Evolutionary conservation across 306 rosid genomes (phyloP), one percentile per base, ranked within the genome.

Genomic region (Trifolium repens): DNA sequence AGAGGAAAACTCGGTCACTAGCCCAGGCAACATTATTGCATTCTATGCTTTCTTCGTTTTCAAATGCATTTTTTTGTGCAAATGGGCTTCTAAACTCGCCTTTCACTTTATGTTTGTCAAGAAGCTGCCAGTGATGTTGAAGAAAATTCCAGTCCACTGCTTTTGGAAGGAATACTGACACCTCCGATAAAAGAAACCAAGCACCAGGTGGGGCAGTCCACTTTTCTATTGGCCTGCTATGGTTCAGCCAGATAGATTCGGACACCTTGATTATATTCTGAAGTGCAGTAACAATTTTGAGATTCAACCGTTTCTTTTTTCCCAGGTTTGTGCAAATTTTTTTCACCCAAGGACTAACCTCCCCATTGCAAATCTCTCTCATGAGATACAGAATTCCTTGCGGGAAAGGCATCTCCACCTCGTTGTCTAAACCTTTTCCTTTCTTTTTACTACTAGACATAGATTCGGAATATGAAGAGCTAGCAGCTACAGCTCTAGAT

Each of bases 201-300:
- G 96, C 92, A 76, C 98, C 98, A 0, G 86, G 87, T 12, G 97
- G 98, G 54, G 98, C 97, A 39, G 90, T 91, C 98, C 98, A 94
- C 78, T 88, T 88, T 79, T 85, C 97, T 79, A 87, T 89, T 16
- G 94, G 90, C 90, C 75, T 66, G 73, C 90, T 85, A 63, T 87
- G 84, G 58, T 82, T 90, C 62, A 84, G 71, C 98, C 98, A 94
- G 60, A 87, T 79, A 69, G 97, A 88, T 83, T 91, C 97, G 0
- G 98, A 91, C n/a, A 71, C 66, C 78, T 37, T 76, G 71, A 94
- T 91, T 81, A 94, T 88, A 80, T 80, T 87, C 84, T 88, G 87
- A 79, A 94, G 96, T 46, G 97, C 87, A 22, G 55, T 58, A 68
- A 88, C 93, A 80, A 86, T 80, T 76, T 74, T 82, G 69, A 70